Conservation (phyloP, 257 asterid species). For the Jacaranda mimosifolia region DNA sequence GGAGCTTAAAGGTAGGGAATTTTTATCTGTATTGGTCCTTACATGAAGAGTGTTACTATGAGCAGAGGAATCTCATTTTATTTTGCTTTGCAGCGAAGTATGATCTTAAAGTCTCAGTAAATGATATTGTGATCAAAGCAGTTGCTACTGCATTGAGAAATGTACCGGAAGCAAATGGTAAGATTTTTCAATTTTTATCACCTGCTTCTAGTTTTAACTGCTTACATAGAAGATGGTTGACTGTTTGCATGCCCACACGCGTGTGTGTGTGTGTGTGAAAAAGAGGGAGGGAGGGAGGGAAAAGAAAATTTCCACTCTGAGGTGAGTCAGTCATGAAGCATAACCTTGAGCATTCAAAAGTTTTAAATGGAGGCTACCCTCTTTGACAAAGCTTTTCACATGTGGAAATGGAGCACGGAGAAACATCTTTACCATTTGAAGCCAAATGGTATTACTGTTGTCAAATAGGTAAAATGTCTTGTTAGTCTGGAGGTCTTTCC, state of each 20-base stretch:
- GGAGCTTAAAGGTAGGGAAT: slow-evolving; percentile 85
- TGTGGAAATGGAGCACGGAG: slow-evolving; percentile 1
- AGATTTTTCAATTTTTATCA: slow-evolving; percentile 29
- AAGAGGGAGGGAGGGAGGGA: not conserved
- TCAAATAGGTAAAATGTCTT: not conserved
- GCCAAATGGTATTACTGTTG: not conserved
- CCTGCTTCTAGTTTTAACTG: slow-evolving; percentile 33
- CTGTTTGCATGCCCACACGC: too few relatives aligned
- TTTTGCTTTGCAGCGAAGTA: slow-evolving; percentile 67
- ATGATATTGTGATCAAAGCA: slow-evolving; percentile 93
- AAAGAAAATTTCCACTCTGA: not conserved
- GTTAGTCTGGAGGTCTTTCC: not conserved
- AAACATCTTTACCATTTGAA: slow-evolving; percentile 9
- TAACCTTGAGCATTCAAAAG: too few relatives aligned
- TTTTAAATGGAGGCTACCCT: too few relatives aligned
- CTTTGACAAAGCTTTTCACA: too few relatives aligned
- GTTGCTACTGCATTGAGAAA: slow-evolving; percentile 88
- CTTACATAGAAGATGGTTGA: slow-evolving; percentile 6
- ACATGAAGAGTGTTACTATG: slow-evolving; percentile 33
- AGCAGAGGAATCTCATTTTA: slow-evolving; percentile 38
- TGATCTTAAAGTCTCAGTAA: slow-evolving; percentile 92
- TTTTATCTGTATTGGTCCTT: slow-evolving; percentile 30
- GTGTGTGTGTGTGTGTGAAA: too few relatives aligned
- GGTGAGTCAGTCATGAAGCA: not conserved
- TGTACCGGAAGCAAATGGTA: slow-evolving; percentile 98